Conservation (phyloP, 2,329 filamentous ascomycete species). For the Ophiocordyceps camponoti-floridani region DNA sequence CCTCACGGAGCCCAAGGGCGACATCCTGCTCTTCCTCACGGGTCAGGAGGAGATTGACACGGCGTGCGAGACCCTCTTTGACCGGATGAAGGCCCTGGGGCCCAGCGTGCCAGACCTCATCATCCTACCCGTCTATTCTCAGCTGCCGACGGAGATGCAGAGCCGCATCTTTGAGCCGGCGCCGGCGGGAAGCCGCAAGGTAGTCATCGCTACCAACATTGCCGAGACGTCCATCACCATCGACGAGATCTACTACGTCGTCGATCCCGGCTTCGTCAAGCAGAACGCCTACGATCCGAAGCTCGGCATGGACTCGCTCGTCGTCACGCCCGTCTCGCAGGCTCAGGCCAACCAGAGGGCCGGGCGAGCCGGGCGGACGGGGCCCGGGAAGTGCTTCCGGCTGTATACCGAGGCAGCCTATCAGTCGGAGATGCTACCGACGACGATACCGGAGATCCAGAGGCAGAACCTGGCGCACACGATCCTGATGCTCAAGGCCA, state of each 20-base stretch:
- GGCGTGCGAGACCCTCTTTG: slow-evolving; percentile 76
- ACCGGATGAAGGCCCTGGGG: slow-evolving; percentile 90
- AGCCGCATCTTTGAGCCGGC: slow-evolving; percentile 89
- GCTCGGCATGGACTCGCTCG: slow-evolving; percentile 89
- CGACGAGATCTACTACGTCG: slow-evolving; percentile 91
- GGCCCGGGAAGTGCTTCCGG: slow-evolving; percentile 89
- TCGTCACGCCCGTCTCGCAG: slow-evolving; percentile 91
- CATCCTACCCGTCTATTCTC: slow-evolving; percentile 91
- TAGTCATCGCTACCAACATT: slow-evolving; percentile 96
- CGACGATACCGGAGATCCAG: slow-evolving; percentile 91
- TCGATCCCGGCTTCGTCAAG: slow-evolving; percentile 95
- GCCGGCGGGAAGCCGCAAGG: slow-evolving; percentile 69
- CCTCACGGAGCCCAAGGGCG: slow-evolving; percentile 75
- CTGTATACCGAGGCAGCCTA: slow-evolving; percentile 91
- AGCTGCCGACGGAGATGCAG: slow-evolving; percentile 83
- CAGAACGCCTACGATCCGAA: slow-evolving; percentile 96
- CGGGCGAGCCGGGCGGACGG: slow-evolving; percentile 82
- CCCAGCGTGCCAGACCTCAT: slow-evolving; percentile 81
- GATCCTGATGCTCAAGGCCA: slow-evolving; percentile 94
- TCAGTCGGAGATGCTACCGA: slow-evolving; percentile 92
- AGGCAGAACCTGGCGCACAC: slow-evolving; percentile 82
- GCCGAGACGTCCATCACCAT: slow-evolving; percentile 97
- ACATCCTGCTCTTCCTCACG: slow-evolving; percentile 92
- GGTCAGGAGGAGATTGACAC: slow-evolving; percentile 98
- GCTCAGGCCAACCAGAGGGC: slow-evolving; percentile 91